Conservation (phyloP, 2,329 filamentous ascomycete species). For the Pseudogymnoascus sp. region DNA sequence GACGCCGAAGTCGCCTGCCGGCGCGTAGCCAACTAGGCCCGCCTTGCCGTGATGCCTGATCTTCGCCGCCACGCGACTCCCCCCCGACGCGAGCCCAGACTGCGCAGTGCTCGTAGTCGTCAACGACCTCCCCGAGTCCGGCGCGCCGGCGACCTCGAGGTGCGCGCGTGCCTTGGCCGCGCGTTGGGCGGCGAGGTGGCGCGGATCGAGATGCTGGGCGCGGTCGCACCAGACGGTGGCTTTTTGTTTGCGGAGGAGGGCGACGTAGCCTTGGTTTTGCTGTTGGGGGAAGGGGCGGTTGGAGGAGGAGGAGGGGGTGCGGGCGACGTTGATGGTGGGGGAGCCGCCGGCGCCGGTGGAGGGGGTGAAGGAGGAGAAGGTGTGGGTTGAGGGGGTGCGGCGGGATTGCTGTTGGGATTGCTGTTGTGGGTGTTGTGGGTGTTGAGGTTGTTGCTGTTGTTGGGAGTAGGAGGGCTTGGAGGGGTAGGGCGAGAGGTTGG, state of each 20-base stretch:
- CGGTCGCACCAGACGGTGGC: slow-evolving; percentile 98
- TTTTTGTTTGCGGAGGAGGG: slow-evolving; percentile 92
- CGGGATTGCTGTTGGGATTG: no score
- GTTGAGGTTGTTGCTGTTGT: slow-evolving; percentile 22
- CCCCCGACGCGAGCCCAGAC: slow-evolving; percentile 28
- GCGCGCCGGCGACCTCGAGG: slow-evolving; percentile 61
- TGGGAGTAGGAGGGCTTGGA: slow-evolving; percentile 17
- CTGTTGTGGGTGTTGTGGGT: slow-evolving; percentile 18
- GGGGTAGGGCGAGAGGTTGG: slow-evolving; percentile 30
- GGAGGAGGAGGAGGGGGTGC: slow-evolving; percentile 76
- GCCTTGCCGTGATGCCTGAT: slow-evolving; percentile 81
- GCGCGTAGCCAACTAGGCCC: slow-evolving; percentile 66
- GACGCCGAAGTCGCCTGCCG: slow-evolving; percentile 60
- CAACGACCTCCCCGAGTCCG: slow-evolving; percentile 23
- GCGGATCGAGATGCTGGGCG: slow-evolving; percentile 83
- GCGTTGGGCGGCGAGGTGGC: slow-evolving; percentile 71
- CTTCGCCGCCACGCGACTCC: slow-evolving; percentile 64
- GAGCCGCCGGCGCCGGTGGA: slow-evolving; percentile 59
- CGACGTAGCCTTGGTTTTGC: slow-evolving; percentile 55
- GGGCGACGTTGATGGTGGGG: slow-evolving; percentile 55
- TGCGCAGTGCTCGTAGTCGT: slow-evolving; percentile 25
- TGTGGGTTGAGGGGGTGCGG: slow-evolving; percentile 62
- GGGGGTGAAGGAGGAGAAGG: slow-evolving; percentile 31
- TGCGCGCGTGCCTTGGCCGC: slow-evolving; percentile 81
- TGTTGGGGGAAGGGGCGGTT: slow-evolving; percentile 33